Conservation (phyloP, 192 early-diverging fungal species). For the Funneliformis mosseae region DNA sequence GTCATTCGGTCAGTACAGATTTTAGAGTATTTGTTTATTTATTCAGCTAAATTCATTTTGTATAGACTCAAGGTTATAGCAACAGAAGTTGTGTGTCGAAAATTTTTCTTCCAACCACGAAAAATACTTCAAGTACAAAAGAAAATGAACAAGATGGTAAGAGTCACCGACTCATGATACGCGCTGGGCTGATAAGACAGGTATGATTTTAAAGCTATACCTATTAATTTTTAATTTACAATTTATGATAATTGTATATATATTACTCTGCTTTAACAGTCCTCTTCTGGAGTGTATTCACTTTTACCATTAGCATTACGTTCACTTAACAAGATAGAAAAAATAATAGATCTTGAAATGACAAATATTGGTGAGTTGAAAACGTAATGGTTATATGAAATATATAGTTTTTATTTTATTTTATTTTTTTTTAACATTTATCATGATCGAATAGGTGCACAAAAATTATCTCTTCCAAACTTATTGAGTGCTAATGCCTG, state of each 20-base stretch:
- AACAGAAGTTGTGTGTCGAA: conserved; percentile 38
- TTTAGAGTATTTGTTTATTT: not conserved
- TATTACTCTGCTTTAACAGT: conserved; percentile 45
- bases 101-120: conserved; percentile 42
- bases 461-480: conserved; percentile 73
- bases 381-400: not conserved
- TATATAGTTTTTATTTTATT: too few relatives aligned
- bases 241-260: not conserved
- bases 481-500: conserved; percentile 70
- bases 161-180: conserved; percentile 62
- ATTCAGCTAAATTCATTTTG: not conserved
- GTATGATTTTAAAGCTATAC: conserved; percentile 40
- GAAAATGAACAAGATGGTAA: conserved; percentile 17
- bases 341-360: conserved; percentile 84
- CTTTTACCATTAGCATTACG: conserved; percentile 83
- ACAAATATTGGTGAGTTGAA: conserved; percentile 56
- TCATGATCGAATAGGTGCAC: conserved; percentile 51
- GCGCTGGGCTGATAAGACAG: conserved; percentile 76
- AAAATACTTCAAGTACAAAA: conserved; percentile 32
- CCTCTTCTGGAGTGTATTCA: conserved; percentile 80
- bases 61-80: not conserved
- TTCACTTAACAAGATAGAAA: conserved; percentile 73
- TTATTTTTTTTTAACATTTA: not conserved
- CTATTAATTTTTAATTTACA: not conserved
- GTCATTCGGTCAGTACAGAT: not conserved